Evolutionary conservation across 2,329 filamentous ascomycete genomes (phyloP).

Genomic region (Penicillium paneum): DNA sequence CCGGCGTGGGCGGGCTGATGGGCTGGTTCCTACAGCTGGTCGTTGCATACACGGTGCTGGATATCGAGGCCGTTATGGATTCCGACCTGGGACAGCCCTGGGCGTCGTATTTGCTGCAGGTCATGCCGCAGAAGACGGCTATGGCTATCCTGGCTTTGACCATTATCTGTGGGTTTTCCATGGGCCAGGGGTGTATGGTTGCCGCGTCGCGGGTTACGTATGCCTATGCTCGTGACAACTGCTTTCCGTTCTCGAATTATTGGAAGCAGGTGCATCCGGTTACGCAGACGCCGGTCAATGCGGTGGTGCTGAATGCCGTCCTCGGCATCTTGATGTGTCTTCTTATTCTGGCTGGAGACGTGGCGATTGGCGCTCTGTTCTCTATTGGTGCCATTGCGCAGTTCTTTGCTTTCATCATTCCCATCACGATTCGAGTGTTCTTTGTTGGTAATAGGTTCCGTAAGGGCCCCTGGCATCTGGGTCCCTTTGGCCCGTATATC

Average conservation of each 20-base stretch:
- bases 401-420: conserved; percentile 53
- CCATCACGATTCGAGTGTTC: conserved; percentile 45
- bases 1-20: conserved; percentile 61
- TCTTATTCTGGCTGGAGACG: conserved; percentile 61
- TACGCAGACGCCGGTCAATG: conserved; percentile 67
- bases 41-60: conserved; percentile 67
- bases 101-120: conserved; percentile 66
- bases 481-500: conserved; percentile 56
- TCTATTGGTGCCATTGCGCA: conserved; percentile 67
- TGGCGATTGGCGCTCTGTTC: conserved; percentile 66
- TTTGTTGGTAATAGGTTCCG: conserved; percentile 62
- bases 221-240: conserved; percentile 69
- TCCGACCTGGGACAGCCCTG: conserved; percentile 67
- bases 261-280: conserved; percentile 59
- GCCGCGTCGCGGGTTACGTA: conserved; percentile 66
- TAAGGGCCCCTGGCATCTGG: conserved; percentile 66
- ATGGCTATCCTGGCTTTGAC: conserved; percentile 63
- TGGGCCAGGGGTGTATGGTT: conserved; percentile 72
- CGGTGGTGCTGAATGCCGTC: conserved; percentile 63
- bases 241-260: conserved; percentile 59
- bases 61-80: conserved; percentile 57
- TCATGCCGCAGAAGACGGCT: conserved; percentile 59
- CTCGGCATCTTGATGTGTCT: conserved; percentile 61
- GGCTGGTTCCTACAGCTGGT: conserved; percentile 73
- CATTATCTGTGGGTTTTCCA: conserved; percentile 66